These are phyloP conservation scores for Pichia sp. DNA, from an alignment of 1,139 yeast genomes.

Conservation along the genomic window DNA sequence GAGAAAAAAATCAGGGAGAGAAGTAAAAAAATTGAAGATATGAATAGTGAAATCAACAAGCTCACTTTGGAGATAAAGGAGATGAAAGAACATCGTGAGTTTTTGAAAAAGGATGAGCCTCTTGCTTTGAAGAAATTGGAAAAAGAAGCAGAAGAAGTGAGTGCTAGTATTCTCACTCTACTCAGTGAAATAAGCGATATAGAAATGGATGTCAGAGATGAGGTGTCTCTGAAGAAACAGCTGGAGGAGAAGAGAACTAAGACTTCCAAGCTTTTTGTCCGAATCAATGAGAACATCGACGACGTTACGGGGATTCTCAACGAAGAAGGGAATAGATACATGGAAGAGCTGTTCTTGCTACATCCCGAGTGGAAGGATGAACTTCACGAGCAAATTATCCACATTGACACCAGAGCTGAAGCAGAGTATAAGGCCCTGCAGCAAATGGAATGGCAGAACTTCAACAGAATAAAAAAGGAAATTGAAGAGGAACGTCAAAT, in stretches of 20 bases:
- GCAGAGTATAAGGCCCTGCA: conserved; percentile 30
- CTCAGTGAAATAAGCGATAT: conserved; percentile 26
- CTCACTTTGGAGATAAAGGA: conserved; percentile 27
- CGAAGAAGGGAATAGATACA: conserved; percentile 25
- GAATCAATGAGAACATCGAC: conserved; percentile 25
- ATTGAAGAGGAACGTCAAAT: conserved; percentile 14
- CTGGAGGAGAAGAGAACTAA: conserved; percentile 25
- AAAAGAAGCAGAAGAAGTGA: conserved; percentile 23
- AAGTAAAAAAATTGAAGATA: conserved; percentile 25
- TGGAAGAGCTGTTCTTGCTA: conserved; percentile 22
- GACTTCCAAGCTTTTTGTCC: conserved; percentile 24
- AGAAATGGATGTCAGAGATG: conserved; percentile 35
- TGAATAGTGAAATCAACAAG: conserved; percentile 25
- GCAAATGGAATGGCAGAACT: conserved; percentile 19
- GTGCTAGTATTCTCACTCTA: conserved; percentile 22
- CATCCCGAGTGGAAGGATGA: conserved; percentile 27
- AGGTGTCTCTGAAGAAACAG: conserved; percentile 25
- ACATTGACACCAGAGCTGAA: conserved; percentile 27
- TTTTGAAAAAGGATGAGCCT: conserved; percentile 17
- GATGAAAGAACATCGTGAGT: conserved; percentile 21
- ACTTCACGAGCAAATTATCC: conserved; percentile 23
- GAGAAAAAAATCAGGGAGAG: conserved; percentile 24
- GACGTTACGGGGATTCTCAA: conserved; percentile 28
- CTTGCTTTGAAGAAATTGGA: conserved; percentile 19
- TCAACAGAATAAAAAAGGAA: conserved; percentile 18